Base-by-base conservation (phyloP, 306 rosid species). In the Corylus americana region DNA sequence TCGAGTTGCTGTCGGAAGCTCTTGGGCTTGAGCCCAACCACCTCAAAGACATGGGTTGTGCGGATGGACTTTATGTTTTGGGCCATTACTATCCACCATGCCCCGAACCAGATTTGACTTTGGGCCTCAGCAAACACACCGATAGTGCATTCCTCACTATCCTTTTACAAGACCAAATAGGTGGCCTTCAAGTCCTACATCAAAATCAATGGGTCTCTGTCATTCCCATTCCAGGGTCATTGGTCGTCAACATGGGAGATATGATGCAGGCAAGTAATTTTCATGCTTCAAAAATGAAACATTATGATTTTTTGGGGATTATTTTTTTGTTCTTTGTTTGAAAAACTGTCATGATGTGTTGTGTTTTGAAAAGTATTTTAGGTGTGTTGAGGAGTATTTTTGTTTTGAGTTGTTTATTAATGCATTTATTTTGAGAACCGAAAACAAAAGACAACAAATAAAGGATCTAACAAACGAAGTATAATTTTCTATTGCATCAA, bases 151-250 rank as follows among this genome's bases (percentile, higher is more conserved):
- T 74, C 57, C 11, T 74, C 51, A 73, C 31, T 1, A 25, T 73
- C 7, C 27, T 73, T 35, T 5, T 73, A 39, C 77, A 73, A 55
- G 77, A 73, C 14, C 77, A 55, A 13, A 37, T 73, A 4, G 67
- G 77, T 54, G 67, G 67, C 47, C 77, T 73, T 73, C 77, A 55
- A n/a, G 79, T 63, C 25, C 57, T 11, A 13, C 47, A 62, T 66
- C 27, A 62, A 22, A 62, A 47, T 66, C 49, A 29, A 17, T 50
- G 79, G 79, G 49, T 75, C 42, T 7, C 63, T 75, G 72, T 75
- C 48, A 1, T 7, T 22, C 71, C 61, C 48, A 17, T 64, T 16
- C 73, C 44, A 0, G 79, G 49, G n/a, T 70, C 62, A 18, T 51
- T 49, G 1, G 31, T 64, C 1, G 50, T 64, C 20, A 68, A 77